Conservation (phyloP, 2,329 filamentous ascomycete genomes). For the Trichoderma simmonsii region DNA sequence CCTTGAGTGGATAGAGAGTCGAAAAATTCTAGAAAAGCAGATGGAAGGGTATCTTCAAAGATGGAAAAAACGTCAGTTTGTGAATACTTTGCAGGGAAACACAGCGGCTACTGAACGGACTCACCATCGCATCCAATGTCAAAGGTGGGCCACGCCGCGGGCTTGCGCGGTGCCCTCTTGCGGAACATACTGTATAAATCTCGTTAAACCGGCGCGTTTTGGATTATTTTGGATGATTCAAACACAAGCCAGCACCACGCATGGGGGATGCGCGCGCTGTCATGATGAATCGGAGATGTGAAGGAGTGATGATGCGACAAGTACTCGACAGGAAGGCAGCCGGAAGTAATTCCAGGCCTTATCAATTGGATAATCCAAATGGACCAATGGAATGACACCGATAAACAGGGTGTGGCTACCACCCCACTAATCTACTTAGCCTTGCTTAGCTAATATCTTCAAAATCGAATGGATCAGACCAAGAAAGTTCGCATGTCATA, state of each 20-base stretch:
- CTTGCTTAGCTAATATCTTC: conserved; percentile 34
- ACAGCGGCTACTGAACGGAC: background rate
- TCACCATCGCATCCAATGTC: conserved; percentile 11
- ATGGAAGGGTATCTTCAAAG: background rate
- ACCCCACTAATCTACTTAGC: conserved; percentile 22
- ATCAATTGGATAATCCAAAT: conserved; percentile 1
- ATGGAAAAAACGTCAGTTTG: background rate
- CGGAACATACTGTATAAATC: background rate
- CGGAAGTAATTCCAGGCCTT: background rate
- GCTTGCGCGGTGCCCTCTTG: background rate
- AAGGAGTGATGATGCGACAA: background rate
- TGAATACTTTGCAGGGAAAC: background rate
- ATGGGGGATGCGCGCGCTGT: background rate
- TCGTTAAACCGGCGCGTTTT: background rate
- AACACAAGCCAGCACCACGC: background rate
- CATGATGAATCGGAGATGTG: background rate
- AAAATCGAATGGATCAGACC: conserved; percentile 1
- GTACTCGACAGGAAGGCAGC: background rate
- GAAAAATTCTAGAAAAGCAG: background rate
- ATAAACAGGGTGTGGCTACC: background rate
- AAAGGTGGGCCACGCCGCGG: background rate
- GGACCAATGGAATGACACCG: background rate
- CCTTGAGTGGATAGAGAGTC: background rate
- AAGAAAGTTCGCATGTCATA: conserved; percentile 8
- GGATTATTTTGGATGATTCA: background rate